These are phyloP conservation scores for Conringia planisiliqua DNA, from an alignment of 345 rosid species.

Conservation along the genomic window DNA sequence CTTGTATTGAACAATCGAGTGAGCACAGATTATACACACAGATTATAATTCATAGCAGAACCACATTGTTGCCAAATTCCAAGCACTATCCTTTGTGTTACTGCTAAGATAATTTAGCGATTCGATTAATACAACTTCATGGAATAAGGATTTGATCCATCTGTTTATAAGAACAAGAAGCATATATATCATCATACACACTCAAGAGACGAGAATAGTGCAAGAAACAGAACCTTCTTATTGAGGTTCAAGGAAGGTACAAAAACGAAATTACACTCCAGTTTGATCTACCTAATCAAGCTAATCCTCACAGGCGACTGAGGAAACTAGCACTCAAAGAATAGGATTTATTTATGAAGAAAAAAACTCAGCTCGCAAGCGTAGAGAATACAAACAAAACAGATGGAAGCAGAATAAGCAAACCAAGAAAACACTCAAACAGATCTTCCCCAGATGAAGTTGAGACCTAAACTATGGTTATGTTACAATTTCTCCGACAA, in stretches of 20 bases:
- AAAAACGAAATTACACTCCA: conserved; percentile 5
- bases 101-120: background rate
- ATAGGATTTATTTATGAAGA: background rate
- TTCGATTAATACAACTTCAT: background rate
- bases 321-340: background rate
- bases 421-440: conserved; percentile 1
- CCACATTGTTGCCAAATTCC: background rate
- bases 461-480: conserved; percentile 7
- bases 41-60: background rate
- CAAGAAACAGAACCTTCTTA: background rate
- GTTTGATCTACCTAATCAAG: background rate
- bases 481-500: conserved; percentile 12
- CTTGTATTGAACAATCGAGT: background rate
- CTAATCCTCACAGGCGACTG: background rate
- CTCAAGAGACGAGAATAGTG: background rate
- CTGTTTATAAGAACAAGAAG: background rate
- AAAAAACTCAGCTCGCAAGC: background rate
- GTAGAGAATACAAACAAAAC: background rate
- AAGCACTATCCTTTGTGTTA: background rate
- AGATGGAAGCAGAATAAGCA: background rate
- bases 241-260: background rate
- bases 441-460: background rate
- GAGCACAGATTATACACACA: background rate
- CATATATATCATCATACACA: background rate
- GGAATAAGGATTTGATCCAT: background rate